Evolutionary conservation across 225 moss, liverwort and hornwort species (phyloP).

Genomic region (Asterella californica): DNA sequence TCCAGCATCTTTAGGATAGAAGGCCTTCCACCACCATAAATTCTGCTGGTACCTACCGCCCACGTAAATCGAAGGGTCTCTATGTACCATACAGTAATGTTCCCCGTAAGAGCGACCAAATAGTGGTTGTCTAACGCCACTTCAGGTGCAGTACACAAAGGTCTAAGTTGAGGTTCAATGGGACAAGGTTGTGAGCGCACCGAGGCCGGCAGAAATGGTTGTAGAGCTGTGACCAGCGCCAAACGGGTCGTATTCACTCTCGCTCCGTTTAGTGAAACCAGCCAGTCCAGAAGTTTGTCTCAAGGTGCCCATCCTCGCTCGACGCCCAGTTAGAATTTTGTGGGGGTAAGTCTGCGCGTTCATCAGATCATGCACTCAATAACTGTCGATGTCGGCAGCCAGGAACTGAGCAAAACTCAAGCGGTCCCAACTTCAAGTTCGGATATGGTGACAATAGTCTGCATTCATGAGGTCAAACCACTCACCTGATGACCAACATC

Average conservation of each 20-base stretch:
- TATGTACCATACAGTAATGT: no score
- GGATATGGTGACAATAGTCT: not conserved
- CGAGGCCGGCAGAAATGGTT: constrained; percentile 45
- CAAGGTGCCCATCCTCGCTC: constrained; percentile 34
- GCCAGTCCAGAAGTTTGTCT: constrained; percentile 40
- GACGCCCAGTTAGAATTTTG: constrained; percentile 39
- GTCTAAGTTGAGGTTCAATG: not conserved
- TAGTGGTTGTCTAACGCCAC: no score
- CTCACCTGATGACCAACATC: constrained; percentile 44
- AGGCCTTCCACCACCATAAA: no score
- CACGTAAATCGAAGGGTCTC: no score
- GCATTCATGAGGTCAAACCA: not conserved
- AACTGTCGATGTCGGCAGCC: no score
- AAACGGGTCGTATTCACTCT: constrained; percentile 46
- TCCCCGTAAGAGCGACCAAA: no score
- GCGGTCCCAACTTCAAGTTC: no score
- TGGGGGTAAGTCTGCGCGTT: constrained; percentile 38
- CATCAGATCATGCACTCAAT: not conserved
- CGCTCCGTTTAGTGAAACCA: constrained; percentile 41
- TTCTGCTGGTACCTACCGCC: no score
- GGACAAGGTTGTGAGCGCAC: not conserved
- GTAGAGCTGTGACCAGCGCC: constrained; percentile 49
- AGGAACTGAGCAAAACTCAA: no score
- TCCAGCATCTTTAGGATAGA: not conserved
- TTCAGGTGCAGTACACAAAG: no score